Evolutionary conservation across 2,329 filamentous ascomycete genomes (phyloP).

Genomic region (Ophiostoma triangulosporum): DNA sequence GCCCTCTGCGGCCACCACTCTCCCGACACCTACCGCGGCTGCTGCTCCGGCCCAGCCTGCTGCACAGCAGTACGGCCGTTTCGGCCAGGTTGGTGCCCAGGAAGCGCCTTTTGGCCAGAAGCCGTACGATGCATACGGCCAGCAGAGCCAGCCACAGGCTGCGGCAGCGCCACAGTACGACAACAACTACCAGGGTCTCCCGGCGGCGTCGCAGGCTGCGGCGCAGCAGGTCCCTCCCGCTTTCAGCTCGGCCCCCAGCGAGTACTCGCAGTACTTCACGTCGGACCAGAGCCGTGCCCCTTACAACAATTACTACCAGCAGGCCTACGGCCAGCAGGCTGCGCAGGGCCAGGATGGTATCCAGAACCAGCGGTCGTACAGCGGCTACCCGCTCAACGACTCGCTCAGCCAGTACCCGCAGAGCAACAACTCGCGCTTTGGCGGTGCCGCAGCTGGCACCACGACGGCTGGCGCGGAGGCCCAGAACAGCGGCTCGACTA

Average conservation of each 20-base stretch:
- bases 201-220: constrained; percentile 29
- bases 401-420: constrained; percentile 60
- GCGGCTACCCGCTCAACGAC: constrained; percentile 58
- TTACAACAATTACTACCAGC: constrained; percentile 65
- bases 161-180: constrained; percentile 44
- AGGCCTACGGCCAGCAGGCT: constrained; percentile 39
- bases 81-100: constrained; percentile 33
- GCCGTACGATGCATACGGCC: constrained; percentile 74
- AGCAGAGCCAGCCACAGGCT: constrained; percentile 51
- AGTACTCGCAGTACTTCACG: constrained; percentile 79
- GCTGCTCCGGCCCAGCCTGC: constrained; percentile 10
- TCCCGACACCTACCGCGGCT: constrained; percentile 28
- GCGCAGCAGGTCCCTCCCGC: constrained; percentile 47
- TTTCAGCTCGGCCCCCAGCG: constrained; percentile 61
- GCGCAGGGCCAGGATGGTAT: constrained; percentile 53
- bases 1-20: constrained; percentile 17
- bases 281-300: constrained; percentile 53
- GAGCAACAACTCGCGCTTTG: constrained; percentile 55
- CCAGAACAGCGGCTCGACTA: constrained; percentile 80
- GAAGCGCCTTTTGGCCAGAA: constrained; percentile 59
- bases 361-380: constrained; percentile 53
- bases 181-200: constrained; percentile 31
- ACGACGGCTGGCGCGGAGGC: constrained; percentile 41
- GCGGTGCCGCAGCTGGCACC: constrained; percentile 23
- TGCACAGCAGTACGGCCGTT: constrained; percentile 53